phyloP scores from a whole-genome alignment of 2,329 filamentous ascomycete species.

The Aspergillus sp. region DNA sequence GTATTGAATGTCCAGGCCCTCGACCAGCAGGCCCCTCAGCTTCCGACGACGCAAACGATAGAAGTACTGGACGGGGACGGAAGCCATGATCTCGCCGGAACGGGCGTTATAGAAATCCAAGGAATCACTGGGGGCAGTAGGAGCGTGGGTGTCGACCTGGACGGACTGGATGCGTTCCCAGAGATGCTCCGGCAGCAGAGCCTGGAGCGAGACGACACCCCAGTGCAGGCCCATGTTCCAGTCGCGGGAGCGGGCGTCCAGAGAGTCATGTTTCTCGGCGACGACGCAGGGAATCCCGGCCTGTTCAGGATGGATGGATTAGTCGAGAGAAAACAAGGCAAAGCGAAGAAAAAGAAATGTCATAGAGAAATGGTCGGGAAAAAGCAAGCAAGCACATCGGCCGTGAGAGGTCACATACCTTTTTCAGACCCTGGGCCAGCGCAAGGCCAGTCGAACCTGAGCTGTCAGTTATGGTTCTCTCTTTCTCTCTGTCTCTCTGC shows the following conservation, averaged over 20 bases:
- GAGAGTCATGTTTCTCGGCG: conserved; percentile 17
- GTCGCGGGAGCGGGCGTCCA: conserved; percentile 17
- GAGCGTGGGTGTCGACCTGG: conserved; percentile 21
- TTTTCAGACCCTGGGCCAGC: conserved; percentile 35
- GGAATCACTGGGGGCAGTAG: conserved; percentile 13
- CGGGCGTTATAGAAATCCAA: conserved; percentile 19
- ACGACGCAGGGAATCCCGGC: conserved; percentile 17
- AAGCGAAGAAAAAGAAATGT: not conserved
- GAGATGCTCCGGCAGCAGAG: conserved; percentile 15
- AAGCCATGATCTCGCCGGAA: conserved; percentile 17
- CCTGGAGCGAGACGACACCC: conserved; percentile 16
- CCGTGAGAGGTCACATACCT: conserved; percentile 14
- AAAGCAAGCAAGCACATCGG: not conserved
- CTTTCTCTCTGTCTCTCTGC: too few relatives aligned
- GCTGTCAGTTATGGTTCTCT: conserved; percentile 1
- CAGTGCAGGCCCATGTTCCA: conserved; percentile 30
- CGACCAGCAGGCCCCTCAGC: conserved; percentile 18
- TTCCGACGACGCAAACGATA: conserved; percentile 23
- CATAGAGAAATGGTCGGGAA: not conserved
- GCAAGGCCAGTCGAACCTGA: conserved; percentile 36
- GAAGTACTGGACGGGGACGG: conserved; percentile 19
- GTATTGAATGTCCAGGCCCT: conserved; percentile 21
- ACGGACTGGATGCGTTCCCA: conserved; percentile 19
- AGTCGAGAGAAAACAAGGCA: not conserved
- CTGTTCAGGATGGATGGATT: conserved; percentile 4